Evolutionary conservation across 2,329 filamentous ascomycete genomes (phyloP).

Genomic region (Ascochyta fabae): DNA sequence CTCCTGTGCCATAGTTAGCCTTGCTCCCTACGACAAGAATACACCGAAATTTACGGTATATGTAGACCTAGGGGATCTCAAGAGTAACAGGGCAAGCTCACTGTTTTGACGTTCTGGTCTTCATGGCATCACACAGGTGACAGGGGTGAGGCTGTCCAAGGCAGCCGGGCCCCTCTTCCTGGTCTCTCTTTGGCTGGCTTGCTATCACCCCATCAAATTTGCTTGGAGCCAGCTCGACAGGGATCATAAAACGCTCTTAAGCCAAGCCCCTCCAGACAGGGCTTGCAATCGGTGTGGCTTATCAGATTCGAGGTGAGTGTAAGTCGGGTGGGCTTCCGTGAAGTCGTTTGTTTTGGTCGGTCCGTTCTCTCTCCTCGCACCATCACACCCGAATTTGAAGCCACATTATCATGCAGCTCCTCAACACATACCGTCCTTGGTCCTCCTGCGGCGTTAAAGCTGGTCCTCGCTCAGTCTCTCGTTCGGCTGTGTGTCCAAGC

Average conservation of each 20-base stretch:
- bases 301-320: background rate
- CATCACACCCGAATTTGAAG: too few relatives aligned
- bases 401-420: too few relatives aligned
- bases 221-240: background rate
- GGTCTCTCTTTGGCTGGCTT: background rate
- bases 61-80: background rate
- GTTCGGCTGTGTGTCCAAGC: background rate
- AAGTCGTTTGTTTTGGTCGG: background rate
- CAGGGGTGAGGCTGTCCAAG: background rate
- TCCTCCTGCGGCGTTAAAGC: background rate
- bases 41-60: background rate
- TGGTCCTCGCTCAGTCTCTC: background rate
- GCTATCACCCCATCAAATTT: background rate
- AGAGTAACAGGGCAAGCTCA: background rate
- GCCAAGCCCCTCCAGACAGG: background rate
- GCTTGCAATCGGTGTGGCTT: background rate
- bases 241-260: background rate
- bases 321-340: background rate
- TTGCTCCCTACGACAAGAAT: background rate
- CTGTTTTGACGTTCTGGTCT: background rate
- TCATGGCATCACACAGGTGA: too few relatives aligned
- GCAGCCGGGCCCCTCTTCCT: background rate
- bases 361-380: too few relatives aligned
- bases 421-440: too few relatives aligned
- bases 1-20: background rate